These are phyloP conservation scores for Cryptosporidium bovis DNA, from an alignment of 169 alveolate species.

Conservation along the genomic window DNA sequence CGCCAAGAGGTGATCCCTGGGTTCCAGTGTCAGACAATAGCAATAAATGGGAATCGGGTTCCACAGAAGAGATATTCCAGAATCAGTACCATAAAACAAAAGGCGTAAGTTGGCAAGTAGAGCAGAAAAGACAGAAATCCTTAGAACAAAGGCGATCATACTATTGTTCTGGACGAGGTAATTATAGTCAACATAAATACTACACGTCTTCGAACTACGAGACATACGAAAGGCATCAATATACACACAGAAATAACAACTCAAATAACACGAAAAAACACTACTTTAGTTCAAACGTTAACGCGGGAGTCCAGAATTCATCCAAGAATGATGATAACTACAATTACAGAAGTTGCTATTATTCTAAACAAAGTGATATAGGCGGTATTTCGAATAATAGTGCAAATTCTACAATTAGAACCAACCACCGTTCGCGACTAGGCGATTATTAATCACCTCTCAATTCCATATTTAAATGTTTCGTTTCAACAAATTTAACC, in stretches of 20 bases:
- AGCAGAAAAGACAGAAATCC: slow-evolving; percentile 29
- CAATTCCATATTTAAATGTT: background rate
- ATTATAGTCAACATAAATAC: slow-evolving; percentile 10
- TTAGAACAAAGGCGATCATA: slow-evolving; percentile 9
- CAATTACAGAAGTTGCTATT: slow-evolving; percentile 1
- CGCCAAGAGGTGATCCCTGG: slow-evolving; percentile 65
- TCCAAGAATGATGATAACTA: background rate
- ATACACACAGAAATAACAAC: slow-evolving; percentile 6
- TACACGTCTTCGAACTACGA: slow-evolving; percentile 5
- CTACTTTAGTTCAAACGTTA: slow-evolving; percentile 2
- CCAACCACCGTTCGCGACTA: slow-evolving; percentile 23
- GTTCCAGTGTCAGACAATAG: slow-evolving; percentile 35
- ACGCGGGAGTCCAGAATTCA: background rate
- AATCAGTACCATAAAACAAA: background rate
- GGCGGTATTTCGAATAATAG: background rate
- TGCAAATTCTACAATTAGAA: background rate
- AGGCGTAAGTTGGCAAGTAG: slow-evolving; percentile 21
- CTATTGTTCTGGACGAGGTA: background rate
- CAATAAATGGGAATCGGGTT: background rate
- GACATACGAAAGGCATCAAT: slow-evolving; percentile 5
- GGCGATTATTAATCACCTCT: background rate
- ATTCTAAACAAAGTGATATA: slow-evolving; percentile 13
- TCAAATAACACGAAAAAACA: background rate
- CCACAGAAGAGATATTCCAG: slow-evolving; percentile 13
- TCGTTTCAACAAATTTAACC: background rate